Base-by-base conservation (phyloP, 805 yeast species). In the Wickerhamomyces canadensis region DNA sequence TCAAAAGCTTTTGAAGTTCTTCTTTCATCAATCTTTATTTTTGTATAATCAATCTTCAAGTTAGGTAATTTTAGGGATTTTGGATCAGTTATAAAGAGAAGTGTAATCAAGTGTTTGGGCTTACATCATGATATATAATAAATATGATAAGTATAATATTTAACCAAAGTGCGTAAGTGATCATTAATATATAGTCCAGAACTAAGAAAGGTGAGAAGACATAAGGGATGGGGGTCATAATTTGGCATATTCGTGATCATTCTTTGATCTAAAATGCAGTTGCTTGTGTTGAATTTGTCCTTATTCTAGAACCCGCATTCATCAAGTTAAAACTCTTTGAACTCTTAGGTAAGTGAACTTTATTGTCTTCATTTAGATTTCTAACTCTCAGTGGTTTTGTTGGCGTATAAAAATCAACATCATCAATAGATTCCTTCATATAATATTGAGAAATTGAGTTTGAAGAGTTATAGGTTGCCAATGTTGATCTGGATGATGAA, bases 401-500 rank as follows among this genome's bases (percentile, higher is more conserved):
- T 23, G 38, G 39, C 4, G 42, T 27, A 10, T 33, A 43, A 10
- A 23, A 32, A 25, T 36, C 32, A 11, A 35, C 34, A n/a, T 40
- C 41, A 12, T 43, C 41, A 8, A 38, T 27, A 17, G 36, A 27
- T 23, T 40, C 37, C 6, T 36, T 19, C 12, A 22, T n/a, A 19
- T 30, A 22, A 23, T 32, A 28, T 12, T 31, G 36, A 14, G 27
- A 27, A 4, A 42, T 40, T 11, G 42, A 33, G 15, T 33, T 38
- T 23, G 57, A 47, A 3, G 54, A 40, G 23, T 55, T 38, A 16
- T 37, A 43, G 4, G 58, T 38, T 12, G 62, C 48, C 6, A 55
- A 40, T 4, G 68, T 64, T 11, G 68, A 59, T 35, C 64, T 55
- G 16, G 74, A 67, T 6, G 68, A 51, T 27, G 65, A 52, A 2